phyloP scores from a whole-genome alignment of 441 rosid genomes.

The Populus hybrid region DNA sequence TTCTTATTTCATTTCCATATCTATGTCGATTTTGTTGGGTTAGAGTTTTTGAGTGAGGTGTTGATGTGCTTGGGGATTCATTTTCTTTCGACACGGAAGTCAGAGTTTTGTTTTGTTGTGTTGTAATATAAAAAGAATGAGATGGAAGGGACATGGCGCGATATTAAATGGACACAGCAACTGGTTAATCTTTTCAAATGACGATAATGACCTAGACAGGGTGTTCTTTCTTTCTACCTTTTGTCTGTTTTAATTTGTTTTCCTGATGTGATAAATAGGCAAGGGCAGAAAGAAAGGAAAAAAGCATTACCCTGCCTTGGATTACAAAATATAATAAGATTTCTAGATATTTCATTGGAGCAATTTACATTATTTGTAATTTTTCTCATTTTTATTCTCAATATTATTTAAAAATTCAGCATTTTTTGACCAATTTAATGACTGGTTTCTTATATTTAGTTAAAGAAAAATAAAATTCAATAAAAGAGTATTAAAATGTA shows the following conservation, averaged over 20 bases:
- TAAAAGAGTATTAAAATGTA: neutral
- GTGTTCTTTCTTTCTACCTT: neutral
- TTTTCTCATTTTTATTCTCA: neutral
- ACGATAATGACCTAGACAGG: conserved; percentile 28
- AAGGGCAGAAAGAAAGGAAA: too few species aligned
- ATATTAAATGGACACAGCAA: conserved; percentile 41
- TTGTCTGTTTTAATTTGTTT: neutral
- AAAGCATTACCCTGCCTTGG: neutral
- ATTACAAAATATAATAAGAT: too few species aligned
- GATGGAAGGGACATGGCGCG: conserved; percentile 49
- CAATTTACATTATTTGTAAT: too few species aligned
- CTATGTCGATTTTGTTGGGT: neutral
- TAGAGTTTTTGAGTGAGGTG: neutral
- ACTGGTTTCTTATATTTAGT: too few species aligned
- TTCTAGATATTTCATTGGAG: neutral
- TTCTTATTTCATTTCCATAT: neutral
- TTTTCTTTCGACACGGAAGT: neutral
- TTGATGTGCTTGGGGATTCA: neutral
- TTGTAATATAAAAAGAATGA: conserved; percentile 6
- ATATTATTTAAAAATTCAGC: neutral
- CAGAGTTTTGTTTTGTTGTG: neutral
- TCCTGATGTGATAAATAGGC: neutral
- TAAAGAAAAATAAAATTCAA: neutral
- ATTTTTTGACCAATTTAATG: neutral
- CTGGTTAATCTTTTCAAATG: conserved; percentile 11